phyloP scores from a whole-genome alignment of 192 early-diverging fungal species.

The Coemansia brasiliensis region DNA sequence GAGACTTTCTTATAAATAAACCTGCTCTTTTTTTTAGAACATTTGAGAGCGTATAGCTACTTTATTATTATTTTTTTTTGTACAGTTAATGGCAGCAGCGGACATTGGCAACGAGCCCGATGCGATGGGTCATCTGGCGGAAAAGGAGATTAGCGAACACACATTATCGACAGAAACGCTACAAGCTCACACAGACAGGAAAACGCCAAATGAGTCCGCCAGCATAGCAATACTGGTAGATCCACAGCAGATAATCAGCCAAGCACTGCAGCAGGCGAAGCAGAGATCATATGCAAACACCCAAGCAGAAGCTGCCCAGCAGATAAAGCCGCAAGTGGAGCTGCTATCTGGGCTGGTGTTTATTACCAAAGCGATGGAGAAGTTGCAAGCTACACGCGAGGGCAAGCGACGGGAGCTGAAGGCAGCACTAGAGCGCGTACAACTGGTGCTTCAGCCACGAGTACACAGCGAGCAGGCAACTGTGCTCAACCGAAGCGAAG shows the following conservation, averaged over 20 bases:
- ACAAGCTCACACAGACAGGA: not conserved
- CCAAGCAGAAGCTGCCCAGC: too few relatives aligned
- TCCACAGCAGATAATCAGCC: conserved; percentile 5
- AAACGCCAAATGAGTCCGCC: not conserved
- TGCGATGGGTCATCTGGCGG: conserved; percentile 5
- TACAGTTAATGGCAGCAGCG: conserved; percentile 4
- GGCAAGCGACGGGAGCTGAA: conserved; percentile 53
- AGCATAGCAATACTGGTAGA: not conserved
- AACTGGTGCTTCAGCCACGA: conserved; percentile 20
- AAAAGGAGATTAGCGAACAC: conserved; percentile 1
- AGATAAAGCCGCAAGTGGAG: too few relatives aligned
- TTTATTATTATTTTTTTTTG: not conserved
- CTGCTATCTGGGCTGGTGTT: conserved; percentile 58
- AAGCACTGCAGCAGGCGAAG: not conserved
- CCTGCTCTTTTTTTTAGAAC: not conserved
- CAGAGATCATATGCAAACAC: too few relatives aligned
- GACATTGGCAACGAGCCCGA: not conserved
- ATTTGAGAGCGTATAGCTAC: not conserved
- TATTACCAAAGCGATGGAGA: conserved; percentile 65
- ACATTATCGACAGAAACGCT: not conserved
- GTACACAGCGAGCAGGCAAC: conserved; percentile 12
- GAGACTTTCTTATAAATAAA: not conserved
- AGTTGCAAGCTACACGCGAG: conserved; percentile 60
- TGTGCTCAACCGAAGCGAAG: conserved; percentile 22
- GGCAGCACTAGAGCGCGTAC: conserved; percentile 55